phyloP scores from a whole-genome alignment of 306 rosid genomes.

The Prunus davidiana region DNA sequence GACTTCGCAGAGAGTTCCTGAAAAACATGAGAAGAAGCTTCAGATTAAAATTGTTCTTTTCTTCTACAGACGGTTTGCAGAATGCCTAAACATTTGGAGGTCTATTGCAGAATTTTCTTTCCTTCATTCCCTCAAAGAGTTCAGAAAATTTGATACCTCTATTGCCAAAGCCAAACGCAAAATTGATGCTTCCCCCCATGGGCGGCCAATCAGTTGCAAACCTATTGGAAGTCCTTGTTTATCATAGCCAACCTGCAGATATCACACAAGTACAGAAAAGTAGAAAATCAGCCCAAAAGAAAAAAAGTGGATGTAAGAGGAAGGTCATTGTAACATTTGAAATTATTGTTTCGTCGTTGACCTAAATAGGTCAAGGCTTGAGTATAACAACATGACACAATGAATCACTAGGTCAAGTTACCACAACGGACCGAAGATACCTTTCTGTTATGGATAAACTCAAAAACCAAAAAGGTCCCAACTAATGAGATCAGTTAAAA shows the following conservation, averaged over 20 bases:
- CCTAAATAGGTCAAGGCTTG: background rate
- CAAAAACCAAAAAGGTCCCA: background rate
- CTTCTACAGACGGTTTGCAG: background rate
- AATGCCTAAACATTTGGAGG: background rate
- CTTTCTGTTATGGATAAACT: background rate
- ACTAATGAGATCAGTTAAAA: background rate
- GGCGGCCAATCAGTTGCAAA: slow-evolving; percentile 86
- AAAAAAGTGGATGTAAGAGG: background rate
- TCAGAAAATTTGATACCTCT: slow-evolving; percentile 49
- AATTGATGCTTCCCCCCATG: slow-evolving; percentile 92
- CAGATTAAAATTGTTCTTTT: background rate
- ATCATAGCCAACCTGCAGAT: slow-evolving; percentile 43
- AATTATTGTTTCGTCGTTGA: background rate
- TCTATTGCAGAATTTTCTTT: background rate
- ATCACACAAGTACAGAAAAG: background rate
- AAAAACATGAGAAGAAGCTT: slow-evolving; percentile 11
- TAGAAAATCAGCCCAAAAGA: background rate
- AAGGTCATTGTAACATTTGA: background rate
- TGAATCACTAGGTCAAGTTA: background rate
- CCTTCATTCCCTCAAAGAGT: background rate
- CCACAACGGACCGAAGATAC: background rate
- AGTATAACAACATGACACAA: background rate
- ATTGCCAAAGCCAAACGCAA: slow-evolving; percentile 79
- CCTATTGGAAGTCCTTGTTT: slow-evolving; percentile 92
- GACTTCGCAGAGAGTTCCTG: slow-evolving; percentile 58